phyloP scores from a whole-genome alignment of 257 asterid genomes.

The Nicotiana knightiana region DNA sequence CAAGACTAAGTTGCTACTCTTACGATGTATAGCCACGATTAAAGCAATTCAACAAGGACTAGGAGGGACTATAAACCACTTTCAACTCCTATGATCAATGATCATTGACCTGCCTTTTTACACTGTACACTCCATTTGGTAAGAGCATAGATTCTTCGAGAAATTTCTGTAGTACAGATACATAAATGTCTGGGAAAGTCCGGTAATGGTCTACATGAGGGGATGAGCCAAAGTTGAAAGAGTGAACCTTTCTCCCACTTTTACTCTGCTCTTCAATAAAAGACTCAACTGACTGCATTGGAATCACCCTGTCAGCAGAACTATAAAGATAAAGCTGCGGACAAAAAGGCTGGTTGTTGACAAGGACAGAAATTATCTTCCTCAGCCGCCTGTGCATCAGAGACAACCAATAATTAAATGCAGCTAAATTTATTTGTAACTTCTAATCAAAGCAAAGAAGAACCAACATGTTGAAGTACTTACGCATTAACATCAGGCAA shows the following conservation, averaged over 20 bases:
- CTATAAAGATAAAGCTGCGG: slow-evolving; percentile 87
- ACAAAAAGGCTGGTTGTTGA: slow-evolving; percentile 56
- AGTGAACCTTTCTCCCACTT: slow-evolving; percentile 39
- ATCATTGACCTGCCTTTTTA: background rate
- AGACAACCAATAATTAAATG: background rate
- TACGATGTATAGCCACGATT: background rate
- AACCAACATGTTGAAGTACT: slow-evolving; percentile 15
- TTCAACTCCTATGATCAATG: background rate
- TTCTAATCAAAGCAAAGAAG: background rate
- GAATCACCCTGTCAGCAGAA: slow-evolving; percentile 72
- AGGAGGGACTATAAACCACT: background rate
- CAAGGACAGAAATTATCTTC: slow-evolving; percentile 37
- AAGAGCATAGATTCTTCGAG: slow-evolving; percentile 38
- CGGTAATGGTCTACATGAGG: slow-evolving; percentile 93
- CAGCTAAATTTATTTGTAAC: background rate
- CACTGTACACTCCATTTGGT: slow-evolving; percentile 13
- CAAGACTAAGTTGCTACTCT: background rate
- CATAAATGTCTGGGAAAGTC: slow-evolving; percentile 49
- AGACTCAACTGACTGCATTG: slow-evolving; percentile 50
- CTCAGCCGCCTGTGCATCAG: slow-evolving; percentile 50
- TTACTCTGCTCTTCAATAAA: slow-evolving; percentile 56
- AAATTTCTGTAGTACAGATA: slow-evolving; percentile 43
- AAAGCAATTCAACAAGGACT: background rate
- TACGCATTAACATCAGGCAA: slow-evolving; percentile 55
- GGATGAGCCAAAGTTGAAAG: slow-evolving; percentile 59